A percentile compares a stretch with the other conserved stretches of the same genome.
Conservation (phyloP, 176 grass and related monocot species). For the Zoysia pacifica region DNA sequence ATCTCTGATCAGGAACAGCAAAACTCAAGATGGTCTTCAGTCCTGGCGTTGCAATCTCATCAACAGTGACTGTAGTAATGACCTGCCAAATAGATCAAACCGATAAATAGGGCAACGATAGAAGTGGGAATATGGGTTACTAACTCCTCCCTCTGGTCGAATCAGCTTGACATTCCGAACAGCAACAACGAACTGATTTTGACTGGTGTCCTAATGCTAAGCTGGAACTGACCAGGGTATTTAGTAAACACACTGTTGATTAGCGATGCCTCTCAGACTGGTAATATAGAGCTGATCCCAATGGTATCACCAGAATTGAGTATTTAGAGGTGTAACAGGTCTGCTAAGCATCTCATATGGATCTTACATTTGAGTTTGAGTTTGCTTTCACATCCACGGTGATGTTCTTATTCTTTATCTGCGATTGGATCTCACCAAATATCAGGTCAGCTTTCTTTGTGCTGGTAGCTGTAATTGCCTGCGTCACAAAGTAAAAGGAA, state of each 20-base stretch:
- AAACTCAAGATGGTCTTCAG: conserved; percentile 91
- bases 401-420: conserved; percentile 81
- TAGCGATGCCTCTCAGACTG: not conserved
- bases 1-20: conserved; percentile 84
- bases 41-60: conserved; percentile 75
- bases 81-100: conserved; percentile 40
- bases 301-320: not conserved
- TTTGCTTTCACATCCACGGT: conserved; percentile 93
- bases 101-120: not conserved
- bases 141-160: not conserved
- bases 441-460: conserved; percentile 95
- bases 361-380: conserved; percentile 73
- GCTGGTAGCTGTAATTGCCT: conserved; percentile 86
- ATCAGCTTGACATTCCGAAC: not conserved
- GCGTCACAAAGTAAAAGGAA: conserved; percentile 26
- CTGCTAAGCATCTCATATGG: not conserved
- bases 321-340: not conserved
- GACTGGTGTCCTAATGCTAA: not conserved
- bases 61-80: conserved; percentile 60
- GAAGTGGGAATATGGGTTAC: not conserved
- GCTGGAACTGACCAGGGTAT: not conserved
- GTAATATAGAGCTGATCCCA: not conserved
- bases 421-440: conserved; percentile 86
- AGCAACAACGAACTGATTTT: not conserved
- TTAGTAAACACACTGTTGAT: not conserved